These are phyloP conservation scores for Juglanconis juglandina DNA, from an alignment of 2,329 filamentous ascomycete genomes.

Conservation along the genomic window DNA sequence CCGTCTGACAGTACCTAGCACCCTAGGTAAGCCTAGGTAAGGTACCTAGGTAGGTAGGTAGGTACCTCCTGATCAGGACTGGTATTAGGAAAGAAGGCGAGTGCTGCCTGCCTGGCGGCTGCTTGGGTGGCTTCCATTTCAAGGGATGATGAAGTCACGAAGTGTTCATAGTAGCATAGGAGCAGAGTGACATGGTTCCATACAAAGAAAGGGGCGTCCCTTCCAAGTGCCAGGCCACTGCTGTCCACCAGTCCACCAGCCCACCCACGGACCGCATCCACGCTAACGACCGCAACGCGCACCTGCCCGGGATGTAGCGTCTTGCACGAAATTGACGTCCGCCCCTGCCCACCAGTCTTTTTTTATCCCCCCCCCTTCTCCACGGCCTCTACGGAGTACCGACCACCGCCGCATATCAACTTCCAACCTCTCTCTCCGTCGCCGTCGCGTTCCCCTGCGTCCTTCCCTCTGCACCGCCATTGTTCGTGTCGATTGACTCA, in stretches of 20 bases:
- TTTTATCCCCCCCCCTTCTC: not conserved
- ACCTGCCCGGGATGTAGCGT: not conserved
- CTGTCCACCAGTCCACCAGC: not conserved
- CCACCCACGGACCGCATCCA: not conserved
- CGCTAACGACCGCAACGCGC: not conserved
- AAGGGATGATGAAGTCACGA: too few species aligned
- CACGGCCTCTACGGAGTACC: not conserved
- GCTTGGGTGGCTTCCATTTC: too few species aligned
- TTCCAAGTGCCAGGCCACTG: not conserved
- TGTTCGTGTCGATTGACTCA: constrained; percentile 1
- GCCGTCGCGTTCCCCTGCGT: not conserved
- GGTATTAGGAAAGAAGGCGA: too few species aligned
- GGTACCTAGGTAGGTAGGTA: too few species aligned
- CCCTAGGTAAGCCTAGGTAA: too few species aligned
- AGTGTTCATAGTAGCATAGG: not conserved
- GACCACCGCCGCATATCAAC: too few species aligned
- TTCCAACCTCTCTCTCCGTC: not conserved
- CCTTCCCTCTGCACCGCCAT: not conserved
- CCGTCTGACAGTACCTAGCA: too few species aligned
- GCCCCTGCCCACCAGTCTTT: not conserved
- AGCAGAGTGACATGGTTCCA: not conserved
- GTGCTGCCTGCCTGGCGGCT: too few species aligned
- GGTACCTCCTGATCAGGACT: too few species aligned
- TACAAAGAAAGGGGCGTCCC: not conserved
- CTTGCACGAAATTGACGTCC: constrained; percentile 9